Evolutionary conservation across 768 basidiomycete species (phyloP), one percentile per base, ranked within the genome.

Genomic region (Lactifluus echinatus): DNA sequence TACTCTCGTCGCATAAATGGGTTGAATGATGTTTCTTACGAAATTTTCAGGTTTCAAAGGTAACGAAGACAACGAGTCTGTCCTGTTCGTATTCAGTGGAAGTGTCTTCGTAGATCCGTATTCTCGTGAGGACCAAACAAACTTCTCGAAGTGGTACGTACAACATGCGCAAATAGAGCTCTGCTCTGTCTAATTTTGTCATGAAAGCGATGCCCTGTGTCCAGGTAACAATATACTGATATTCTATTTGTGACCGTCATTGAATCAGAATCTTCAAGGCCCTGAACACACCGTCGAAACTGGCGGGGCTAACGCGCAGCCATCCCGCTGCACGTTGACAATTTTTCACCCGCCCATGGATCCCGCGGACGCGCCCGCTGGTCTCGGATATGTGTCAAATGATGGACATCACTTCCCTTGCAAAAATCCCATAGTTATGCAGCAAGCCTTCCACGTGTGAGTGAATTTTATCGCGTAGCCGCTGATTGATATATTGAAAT

Each of bases 371-470:
- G 62, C 68, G 0, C 62, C 67, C 2, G 59, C 64, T 8, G 73
- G 71, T 2, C 23, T 70, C 3, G 76, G 81, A 10, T 78, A 84
- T 57, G 59, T 81, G 31, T 83, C 82, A 2, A 70, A 70, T 28
- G 82, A 84, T 46, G 82, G 82, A 0, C 83, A 84, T 64, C 65
- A 71, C 12, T 84, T 81, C 56, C 21, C 64, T 1, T 84, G 82
- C 66, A 71, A 72, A 50, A 80, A 84, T 61, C 82, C 82, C 2
- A 72, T 71, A 0, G 70, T 77, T 2, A 68, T 78, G 67, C 77
- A 75, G 19, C 80, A 78, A 61, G 74, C 82, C 0, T 82, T 77
- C 69, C 83, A 84, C 65, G 79, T 84, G 79, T 82, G 64, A 59
- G 80, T 74, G n/a, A n/a, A 2, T 1, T 26, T n/a, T 28, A 24